phyloP scores from a whole-genome alignment of 345 rosid genomes.

The Camelina sativa region DNA sequence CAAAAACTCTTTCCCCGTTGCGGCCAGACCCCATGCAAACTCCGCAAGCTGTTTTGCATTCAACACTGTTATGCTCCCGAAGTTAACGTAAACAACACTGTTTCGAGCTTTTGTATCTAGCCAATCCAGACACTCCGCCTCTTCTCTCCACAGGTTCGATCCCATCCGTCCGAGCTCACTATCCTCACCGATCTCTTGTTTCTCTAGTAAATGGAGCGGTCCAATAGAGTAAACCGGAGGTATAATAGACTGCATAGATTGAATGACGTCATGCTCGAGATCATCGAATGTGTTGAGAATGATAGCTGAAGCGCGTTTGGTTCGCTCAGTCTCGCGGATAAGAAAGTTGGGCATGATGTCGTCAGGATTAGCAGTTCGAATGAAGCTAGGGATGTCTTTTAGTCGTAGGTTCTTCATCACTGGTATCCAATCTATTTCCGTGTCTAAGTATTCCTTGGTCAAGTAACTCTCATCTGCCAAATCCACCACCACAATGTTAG shows the following conservation, averaged over 20 bases:
- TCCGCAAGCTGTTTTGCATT: constrained; percentile 48
- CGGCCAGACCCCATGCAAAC: constrained; percentile 68
- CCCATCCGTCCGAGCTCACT: constrained; percentile 34
- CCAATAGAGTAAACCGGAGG: constrained; percentile 54
- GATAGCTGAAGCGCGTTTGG: constrained; percentile 50
- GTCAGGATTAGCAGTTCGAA: constrained; percentile 51
- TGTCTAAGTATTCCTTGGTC: constrained; percentile 58
- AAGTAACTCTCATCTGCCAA: constrained; percentile 52
- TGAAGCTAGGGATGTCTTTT: constrained; percentile 53
- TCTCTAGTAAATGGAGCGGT: constrained; percentile 45
- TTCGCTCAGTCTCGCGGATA: constrained; percentile 29
- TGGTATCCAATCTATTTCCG: constrained; percentile 54
- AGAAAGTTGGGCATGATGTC: constrained; percentile 31
- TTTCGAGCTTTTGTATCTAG: constrained; percentile 46
- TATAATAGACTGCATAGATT: constrained; percentile 40
- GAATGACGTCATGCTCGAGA: constrained; percentile 45
- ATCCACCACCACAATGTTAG: neutral
- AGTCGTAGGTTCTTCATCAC: constrained; percentile 50
- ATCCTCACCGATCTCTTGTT: constrained; percentile 30
- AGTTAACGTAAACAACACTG: constrained; percentile 63
- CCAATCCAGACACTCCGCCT: constrained; percentile 53
- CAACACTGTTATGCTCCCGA: constrained; percentile 63
- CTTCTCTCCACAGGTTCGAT: constrained; percentile 61
- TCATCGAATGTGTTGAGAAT: constrained; percentile 53
- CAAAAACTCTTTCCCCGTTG: constrained; percentile 52